A percentile compares a stretch with the other conserved stretches of the same genome.
Evolutionary conservation across 495 filamentous ascomycete genomes (phyloP).

Genomic region (Chaetomium cochliodes): DNA sequence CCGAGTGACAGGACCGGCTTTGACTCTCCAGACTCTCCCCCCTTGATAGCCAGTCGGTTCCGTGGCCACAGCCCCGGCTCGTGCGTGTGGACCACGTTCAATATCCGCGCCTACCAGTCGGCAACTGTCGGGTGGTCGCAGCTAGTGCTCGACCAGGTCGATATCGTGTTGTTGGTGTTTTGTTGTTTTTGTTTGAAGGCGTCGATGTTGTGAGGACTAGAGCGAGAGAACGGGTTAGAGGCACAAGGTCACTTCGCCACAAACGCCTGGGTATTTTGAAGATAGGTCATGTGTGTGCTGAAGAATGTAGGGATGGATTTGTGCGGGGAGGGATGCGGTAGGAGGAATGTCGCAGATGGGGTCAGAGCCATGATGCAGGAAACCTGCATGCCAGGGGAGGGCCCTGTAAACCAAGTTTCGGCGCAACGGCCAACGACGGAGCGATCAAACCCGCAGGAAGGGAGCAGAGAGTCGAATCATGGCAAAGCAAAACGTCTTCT

Average conservation of each 20-base stretch:
- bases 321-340: too few species aligned
- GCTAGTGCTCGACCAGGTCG: not conserved
- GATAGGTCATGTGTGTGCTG: constrained; percentile 25
- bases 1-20: not conserved
- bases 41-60: not conserved
- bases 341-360: constrained; percentile 30
- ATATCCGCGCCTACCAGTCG: not conserved
- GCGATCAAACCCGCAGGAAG: constrained; percentile 20
- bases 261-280: constrained; percentile 27
- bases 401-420: constrained; percentile 33
- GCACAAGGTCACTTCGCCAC: not conserved
- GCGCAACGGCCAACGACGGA: constrained; percentile 20
- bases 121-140: not conserved
- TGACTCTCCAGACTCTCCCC: not conserved
- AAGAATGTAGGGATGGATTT: constrained; percentile 9
- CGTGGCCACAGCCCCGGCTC: not conserved
- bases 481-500: not conserved
- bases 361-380: constrained; percentile 29
- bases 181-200: not conserved
- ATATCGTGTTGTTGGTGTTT: not conserved
- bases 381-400: constrained; percentile 39
- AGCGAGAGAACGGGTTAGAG: not conserved
- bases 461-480: not conserved
- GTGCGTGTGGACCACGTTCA: not conserved
- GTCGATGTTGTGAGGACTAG: not conserved